These are phyloP conservation scores for Phellinidium pouzarii DNA, from an alignment of 1,284 basidiomycete species.

Conservation along the genomic window DNA sequence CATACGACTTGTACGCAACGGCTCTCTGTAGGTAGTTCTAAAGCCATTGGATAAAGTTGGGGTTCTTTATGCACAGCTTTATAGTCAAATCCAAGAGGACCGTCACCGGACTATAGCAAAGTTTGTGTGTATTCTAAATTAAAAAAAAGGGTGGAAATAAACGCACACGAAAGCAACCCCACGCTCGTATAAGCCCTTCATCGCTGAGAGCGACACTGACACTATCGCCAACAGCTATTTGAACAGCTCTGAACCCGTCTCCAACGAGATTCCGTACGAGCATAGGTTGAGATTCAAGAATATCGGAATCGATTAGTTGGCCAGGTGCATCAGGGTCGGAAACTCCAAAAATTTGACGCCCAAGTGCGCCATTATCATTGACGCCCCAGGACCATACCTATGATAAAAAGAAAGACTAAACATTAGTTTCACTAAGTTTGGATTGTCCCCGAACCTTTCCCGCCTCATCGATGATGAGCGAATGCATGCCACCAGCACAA, in stretches of 20 bases:
- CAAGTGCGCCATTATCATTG: constrained; percentile 54
- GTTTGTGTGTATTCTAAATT: constrained; percentile 38
- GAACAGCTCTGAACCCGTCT: constrained; percentile 43
- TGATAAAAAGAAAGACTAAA: background rate
- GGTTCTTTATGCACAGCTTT: constrained; percentile 30
- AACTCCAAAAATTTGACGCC: constrained; percentile 37
- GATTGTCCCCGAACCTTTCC: constrained; percentile 32
- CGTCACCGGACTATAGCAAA: constrained; percentile 38
- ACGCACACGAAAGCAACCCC: constrained; percentile 54
- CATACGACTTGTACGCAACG: constrained; percentile 39
- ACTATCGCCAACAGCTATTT: constrained; percentile 45
- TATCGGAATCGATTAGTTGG: constrained; percentile 36
- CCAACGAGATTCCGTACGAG: constrained; percentile 37
- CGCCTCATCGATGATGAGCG: constrained; percentile 39
- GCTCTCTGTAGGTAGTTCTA: constrained; percentile 32
- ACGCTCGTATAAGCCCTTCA: constrained; percentile 44
- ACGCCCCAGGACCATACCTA: constrained; percentile 47
- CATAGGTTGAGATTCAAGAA: constrained; percentile 44
- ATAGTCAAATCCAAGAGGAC: constrained; percentile 35
- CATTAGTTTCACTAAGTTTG: background rate
- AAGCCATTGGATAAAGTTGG: constrained; percentile 36
- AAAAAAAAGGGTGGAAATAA: constrained; percentile 21
- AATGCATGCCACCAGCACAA: constrained; percentile 45
- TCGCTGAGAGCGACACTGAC: constrained; percentile 42
- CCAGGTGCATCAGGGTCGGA: constrained; percentile 31